These are phyloP conservation scores for Fusarium kyushuense DNA, from an alignment of 2,329 filamentous ascomycete species.

Conservation along the genomic window DNA sequence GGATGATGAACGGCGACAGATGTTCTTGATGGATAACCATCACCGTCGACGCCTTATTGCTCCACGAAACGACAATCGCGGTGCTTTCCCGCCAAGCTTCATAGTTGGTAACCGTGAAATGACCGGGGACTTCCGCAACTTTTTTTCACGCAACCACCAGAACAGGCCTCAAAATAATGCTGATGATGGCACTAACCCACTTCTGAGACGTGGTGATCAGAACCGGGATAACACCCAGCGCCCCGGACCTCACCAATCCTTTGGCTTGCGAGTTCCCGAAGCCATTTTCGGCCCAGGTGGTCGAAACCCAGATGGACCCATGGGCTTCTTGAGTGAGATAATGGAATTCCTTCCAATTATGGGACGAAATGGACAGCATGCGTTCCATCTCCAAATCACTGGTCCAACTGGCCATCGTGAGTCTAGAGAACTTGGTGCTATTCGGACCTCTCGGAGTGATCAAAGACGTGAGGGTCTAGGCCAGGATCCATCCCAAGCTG, in stretches of 20 bases:
- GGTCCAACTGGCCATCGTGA: slow-evolving; percentile 62
- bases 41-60: slow-evolving; percentile 50
- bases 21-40: slow-evolving; percentile 66
- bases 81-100: slow-evolving; percentile 69
- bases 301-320: slow-evolving; percentile 61
- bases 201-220: slow-evolving; percentile 74
- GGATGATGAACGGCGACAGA: slow-evolving; percentile 60
- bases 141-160: slow-evolving; percentile 65
- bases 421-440: slow-evolving; percentile 61
- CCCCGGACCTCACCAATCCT: slow-evolving; percentile 61
- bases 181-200: slow-evolving; percentile 88
- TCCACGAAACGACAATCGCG: slow-evolving; percentile 56
- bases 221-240: slow-evolving; percentile 62
- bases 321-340: slow-evolving; percentile 67
- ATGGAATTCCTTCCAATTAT: slow-evolving; percentile 66
- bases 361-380: slow-evolving; percentile 60
- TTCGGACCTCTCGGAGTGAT: slow-evolving; percentile 61
- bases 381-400: slow-evolving; percentile 71
- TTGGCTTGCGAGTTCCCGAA: slow-evolving; percentile 65
- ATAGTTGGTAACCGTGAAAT: slow-evolving; percentile 68
- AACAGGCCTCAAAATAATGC: slow-evolving; percentile 65
- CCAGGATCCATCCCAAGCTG: slow-evolving; percentile 77
- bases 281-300: slow-evolving; percentile 57
- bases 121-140: slow-evolving; percentile 64
- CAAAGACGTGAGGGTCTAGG: slow-evolving; percentile 60